A percentile compares a stretch with the other conserved stretches of the same genome.
Evolutionary conservation across 352 stramenopile genomes (phyloP).

Genomic region (Bremia lactucae): DNA sequence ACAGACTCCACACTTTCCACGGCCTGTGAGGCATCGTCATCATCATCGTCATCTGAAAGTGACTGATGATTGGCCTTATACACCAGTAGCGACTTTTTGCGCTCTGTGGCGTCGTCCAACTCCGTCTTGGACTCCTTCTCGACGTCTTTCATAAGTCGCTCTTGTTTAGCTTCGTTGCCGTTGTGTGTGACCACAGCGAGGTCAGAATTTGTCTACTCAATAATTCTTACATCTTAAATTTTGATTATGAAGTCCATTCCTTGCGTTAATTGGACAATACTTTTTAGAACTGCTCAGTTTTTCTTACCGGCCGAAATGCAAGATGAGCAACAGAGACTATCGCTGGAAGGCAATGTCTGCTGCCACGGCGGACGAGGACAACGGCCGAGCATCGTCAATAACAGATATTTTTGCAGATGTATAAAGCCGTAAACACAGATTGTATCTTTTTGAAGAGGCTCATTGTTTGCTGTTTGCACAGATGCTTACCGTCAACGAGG

Average conservation of each 20-base stretch:
- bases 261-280: no score
- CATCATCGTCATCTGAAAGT: conserved; percentile 46
- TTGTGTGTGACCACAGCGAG: no score
- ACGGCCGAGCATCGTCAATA: conserved; percentile 39
- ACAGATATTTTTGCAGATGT: conserved; percentile 63
- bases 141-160: conserved; percentile 27
- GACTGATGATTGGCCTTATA: conserved; percentile 67
- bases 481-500: conserved; percentile 70
- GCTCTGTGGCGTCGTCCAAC: conserved; percentile 31
- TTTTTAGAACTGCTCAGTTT: no score
- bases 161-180: no score
- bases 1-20: conserved; percentile 5
- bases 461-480: conserved; percentile 10
- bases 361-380: conserved; percentile 11
- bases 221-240: no score
- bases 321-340: conserved; percentile 6
- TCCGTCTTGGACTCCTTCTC: conserved; percentile 29
- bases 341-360: conserved; percentile 11
- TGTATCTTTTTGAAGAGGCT: neutral
- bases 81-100: conserved; percentile 70
- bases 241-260: no score
- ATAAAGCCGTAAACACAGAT: neutral
- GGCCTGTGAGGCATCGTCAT: conserved; percentile 24
- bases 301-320: neutral
- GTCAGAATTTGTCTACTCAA: no score